These are phyloP conservation scores for Periglandula ipomoeae DNA, from an alignment of 2,329 filamentous ascomycete genomes.

Conservation along the genomic window DNA sequence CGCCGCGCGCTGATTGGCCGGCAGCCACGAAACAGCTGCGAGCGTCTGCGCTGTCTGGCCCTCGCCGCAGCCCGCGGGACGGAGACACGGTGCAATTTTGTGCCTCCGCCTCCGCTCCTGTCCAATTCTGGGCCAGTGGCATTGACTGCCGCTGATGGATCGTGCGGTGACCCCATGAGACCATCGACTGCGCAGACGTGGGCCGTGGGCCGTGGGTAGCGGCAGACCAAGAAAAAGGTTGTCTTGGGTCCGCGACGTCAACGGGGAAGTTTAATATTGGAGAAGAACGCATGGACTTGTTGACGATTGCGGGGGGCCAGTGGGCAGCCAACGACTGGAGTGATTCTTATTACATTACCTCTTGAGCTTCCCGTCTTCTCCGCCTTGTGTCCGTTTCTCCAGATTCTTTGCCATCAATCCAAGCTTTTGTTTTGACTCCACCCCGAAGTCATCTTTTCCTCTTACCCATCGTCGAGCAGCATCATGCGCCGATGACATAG, in stretches of 20 bases:
- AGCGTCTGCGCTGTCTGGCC: background rate
- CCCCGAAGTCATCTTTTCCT: too few relatives aligned
- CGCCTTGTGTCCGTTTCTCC: background rate
- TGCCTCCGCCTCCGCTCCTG: slow-evolving; percentile 17
- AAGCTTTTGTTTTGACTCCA: background rate
- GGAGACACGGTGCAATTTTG: slow-evolving; percentile 22
- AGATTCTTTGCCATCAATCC: too few relatives aligned
- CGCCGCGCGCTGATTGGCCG: background rate
- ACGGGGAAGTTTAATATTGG: background rate
- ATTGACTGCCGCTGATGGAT: slow-evolving; percentile 2
- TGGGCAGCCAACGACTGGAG: background rate
- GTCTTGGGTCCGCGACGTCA: slow-evolving; percentile 1
- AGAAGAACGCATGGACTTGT: background rate
- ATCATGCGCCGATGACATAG: slow-evolving; percentile 2
- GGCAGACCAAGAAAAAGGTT: background rate
- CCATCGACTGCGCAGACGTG: background rate
- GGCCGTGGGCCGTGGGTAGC: background rate
- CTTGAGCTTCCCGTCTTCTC: slow-evolving; percentile 1
- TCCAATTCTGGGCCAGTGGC: slow-evolving; percentile 1
- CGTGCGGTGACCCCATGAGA: background rate
- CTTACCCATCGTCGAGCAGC: background rate
- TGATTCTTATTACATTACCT: background rate
- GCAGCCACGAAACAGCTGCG: background rate
- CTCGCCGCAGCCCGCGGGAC: slow-evolving; percentile 7
- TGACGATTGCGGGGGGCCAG: slow-evolving; percentile 1